Evolutionary conservation across 2,329 filamentous ascomycete genomes (phyloP), one percentile per base, ranked within the genome.

Genomic region (Lachnellula occidentalis): DNA sequence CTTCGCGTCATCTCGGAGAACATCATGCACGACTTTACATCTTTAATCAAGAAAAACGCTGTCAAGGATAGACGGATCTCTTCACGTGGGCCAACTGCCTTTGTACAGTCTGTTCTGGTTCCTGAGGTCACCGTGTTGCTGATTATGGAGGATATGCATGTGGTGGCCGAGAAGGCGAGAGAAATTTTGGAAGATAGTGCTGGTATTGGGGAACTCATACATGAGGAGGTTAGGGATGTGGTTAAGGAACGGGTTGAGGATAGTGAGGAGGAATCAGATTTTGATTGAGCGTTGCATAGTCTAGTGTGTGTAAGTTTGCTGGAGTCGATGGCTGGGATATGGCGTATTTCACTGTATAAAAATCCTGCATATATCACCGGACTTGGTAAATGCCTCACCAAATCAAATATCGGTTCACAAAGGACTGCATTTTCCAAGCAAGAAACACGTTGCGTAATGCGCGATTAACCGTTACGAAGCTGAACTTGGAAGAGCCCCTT

Each of bases 31-130:
- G 75, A 76, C 46, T 85, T 89, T 67, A 81, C 79, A 14, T 68
- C 75, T 8, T 70, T 80, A 57, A 71, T 92, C 31, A 82, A 86
- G 55, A 75, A 79, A 60, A 77, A 81, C 52, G 82, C 86, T 2
- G 74, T 83, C 15, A 75, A 78, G 50, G 88, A 92, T 66, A 73
- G 76, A 15, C 74, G 90, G 17, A 80, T 92, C 55, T 80, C 85
- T 14, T 80, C 80, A 1, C 77, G 86, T 34, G 86, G 87, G 1
- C 78, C 85, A 36, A 81, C 82, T 4, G 79, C 78, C 22, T 92
- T 86, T 63, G 82, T 91, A 2, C 86, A 91, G 69, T 76, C 78
- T 1, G 88, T 92, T 1, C 72, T 95, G 57, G 88, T 95, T 22
- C 88, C 89, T 0, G 91, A 95, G 64, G 63, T 83, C 45, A 75